These are phyloP conservation scores for Diaporthe batatas DNA, from an alignment of 2,329 filamentous ascomycete genomes.

Conservation along the genomic window DNA sequence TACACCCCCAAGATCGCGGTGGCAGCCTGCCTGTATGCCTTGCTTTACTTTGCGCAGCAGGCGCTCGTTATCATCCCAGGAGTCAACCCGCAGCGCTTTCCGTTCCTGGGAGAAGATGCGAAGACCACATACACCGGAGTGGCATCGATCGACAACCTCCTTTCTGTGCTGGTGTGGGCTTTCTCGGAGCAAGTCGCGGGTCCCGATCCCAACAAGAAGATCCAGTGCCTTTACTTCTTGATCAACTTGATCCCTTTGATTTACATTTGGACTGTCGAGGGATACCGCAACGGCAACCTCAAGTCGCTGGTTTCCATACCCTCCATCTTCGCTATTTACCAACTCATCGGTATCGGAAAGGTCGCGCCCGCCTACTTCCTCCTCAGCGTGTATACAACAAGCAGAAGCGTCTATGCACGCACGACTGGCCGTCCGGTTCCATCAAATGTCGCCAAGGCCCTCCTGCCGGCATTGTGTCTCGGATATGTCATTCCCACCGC, in stretches of 20 bases:
- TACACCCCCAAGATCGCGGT: background rate
- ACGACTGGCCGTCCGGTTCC: constrained; percentile 26
- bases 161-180: background rate
- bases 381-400: constrained; percentile 8
- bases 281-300: constrained; percentile 39
- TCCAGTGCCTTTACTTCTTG: constrained; percentile 29
- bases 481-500: constrained; percentile 42
- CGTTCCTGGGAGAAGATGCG: background rate
- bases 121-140: constrained; percentile 1
- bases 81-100: too few relatives aligned
- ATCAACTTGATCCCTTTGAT: constrained; percentile 22
- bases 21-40: background rate
- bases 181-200: constrained; percentile 22
- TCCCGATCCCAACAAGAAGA: constrained; percentile 9
- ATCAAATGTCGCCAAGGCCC: constrained; percentile 13
- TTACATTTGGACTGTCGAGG: constrained; percentile 42
- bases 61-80: background rate
- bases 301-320: constrained; percentile 3
- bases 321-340: constrained; percentile 9
- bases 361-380: constrained; percentile 34
- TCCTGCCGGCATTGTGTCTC: constrained; percentile 37
- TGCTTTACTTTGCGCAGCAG: background rate
- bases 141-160: background rate
- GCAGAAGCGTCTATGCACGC: constrained; percentile 11
- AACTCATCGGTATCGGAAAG: constrained; percentile 10